Conservation (phyloP, 2,329 filamentous ascomycete genomes). For the Stenocarpella maydis region DNA sequence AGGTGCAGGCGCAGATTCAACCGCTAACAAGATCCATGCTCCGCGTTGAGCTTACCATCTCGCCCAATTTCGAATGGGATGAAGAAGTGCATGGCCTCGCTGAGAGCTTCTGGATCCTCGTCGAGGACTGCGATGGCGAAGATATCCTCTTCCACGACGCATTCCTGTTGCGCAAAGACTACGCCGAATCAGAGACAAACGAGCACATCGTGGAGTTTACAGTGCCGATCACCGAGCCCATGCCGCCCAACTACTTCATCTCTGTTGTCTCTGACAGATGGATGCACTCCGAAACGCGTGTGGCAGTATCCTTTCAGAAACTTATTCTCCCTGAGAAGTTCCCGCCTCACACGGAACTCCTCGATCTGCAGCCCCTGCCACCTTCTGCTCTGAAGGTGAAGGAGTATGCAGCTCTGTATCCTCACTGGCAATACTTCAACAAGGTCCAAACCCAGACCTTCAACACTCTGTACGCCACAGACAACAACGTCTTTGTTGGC, state of each 20-base stretch:
- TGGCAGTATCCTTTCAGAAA: slow-evolving; percentile 95
- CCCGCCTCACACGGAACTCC: slow-evolving; percentile 87
- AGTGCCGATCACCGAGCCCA: slow-evolving; percentile 94
- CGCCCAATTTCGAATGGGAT: slow-evolving; percentile 96
- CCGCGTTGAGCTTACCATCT: slow-evolving; percentile 87
- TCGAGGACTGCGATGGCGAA: slow-evolving; percentile 97
- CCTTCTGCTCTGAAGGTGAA: slow-evolving; percentile 87
- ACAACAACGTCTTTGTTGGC: slow-evolving; percentile 93
- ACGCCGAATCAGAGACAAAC: slow-evolving; percentile 83
- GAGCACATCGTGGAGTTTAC: slow-evolving; percentile 97
- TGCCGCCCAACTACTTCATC: slow-evolving; percentile 99
- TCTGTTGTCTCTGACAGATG: slow-evolving; percentile 93
- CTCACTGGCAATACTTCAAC: slow-evolving; percentile 89
- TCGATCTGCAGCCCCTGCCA: slow-evolving; percentile 91
- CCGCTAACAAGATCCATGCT: slow-evolving; percentile 95
- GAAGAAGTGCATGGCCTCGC: slow-evolving; percentile 85
- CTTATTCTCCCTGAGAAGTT: slow-evolving; percentile 95
- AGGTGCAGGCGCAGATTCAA: slow-evolving; percentile 92
- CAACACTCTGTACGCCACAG: slow-evolving; percentile 87
- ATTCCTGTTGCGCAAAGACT: slow-evolving; percentile 90
- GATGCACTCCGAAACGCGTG: slow-evolving; percentile 97
- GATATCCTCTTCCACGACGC: slow-evolving; percentile 95
- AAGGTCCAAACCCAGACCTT: slow-evolving; percentile 98
- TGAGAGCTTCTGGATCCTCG: slow-evolving; percentile 96
- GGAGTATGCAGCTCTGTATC: slow-evolving; percentile 83